Percentiles rank a stretch among this genome's conserved stretches.
phyloP scores from a whole-genome alignment of 2,329 filamentous ascomycete genomes.

The Aspergillus neotritici region DNA sequence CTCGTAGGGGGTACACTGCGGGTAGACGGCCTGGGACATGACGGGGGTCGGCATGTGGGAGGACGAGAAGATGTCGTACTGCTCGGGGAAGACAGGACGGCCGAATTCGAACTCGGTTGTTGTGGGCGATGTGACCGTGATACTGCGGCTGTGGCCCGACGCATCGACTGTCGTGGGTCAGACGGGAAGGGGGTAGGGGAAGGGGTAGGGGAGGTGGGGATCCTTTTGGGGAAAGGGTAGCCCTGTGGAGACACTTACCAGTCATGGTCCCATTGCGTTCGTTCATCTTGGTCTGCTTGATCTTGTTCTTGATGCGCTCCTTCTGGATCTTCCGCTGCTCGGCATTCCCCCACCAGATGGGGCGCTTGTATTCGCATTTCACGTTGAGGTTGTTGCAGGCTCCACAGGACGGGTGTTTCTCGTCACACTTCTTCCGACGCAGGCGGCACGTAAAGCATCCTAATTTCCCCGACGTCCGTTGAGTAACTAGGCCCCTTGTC shows the following conservation, averaged over 20 bases:
- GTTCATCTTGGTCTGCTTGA: slow-evolving; percentile 88
- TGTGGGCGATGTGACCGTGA: slow-evolving; percentile 55
- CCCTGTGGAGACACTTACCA: slow-evolving; percentile 22
- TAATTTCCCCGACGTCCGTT: slow-evolving; percentile 19
- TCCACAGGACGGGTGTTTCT: slow-evolving; percentile 55
- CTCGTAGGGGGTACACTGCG: slow-evolving; percentile 70
- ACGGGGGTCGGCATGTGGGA: slow-evolving; percentile 44
- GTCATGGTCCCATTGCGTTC: slow-evolving; percentile 65
- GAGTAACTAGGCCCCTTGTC: too few species aligned
- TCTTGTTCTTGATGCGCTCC: slow-evolving; percentile 90
- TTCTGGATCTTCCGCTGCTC: slow-evolving; percentile 79
- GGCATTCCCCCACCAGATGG: slow-evolving; percentile 93
- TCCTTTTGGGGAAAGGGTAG: not conserved
- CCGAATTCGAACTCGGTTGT: slow-evolving; percentile 62
- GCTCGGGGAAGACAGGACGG: slow-evolving; percentile 53
- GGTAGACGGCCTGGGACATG: slow-evolving; percentile 55
- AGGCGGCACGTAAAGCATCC: slow-evolving; percentile 63
- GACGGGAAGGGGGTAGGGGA: not conserved
- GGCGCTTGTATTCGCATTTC: slow-evolving; percentile 89
- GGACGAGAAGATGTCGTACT: slow-evolving; percentile 37
- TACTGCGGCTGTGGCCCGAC: slow-evolving; percentile 11
- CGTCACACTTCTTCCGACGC: slow-evolving; percentile 64
- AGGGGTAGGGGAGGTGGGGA: not conserved
- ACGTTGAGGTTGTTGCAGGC: slow-evolving; percentile 68
- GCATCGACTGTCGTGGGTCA: slow-evolving; percentile 13